Percentiles rank a stretch among this genome's conserved stretches.
Evolutionary conservation across 768 basidiomycete genomes (phyloP).

Genomic region (Lactifluus subvellereus): DNA sequence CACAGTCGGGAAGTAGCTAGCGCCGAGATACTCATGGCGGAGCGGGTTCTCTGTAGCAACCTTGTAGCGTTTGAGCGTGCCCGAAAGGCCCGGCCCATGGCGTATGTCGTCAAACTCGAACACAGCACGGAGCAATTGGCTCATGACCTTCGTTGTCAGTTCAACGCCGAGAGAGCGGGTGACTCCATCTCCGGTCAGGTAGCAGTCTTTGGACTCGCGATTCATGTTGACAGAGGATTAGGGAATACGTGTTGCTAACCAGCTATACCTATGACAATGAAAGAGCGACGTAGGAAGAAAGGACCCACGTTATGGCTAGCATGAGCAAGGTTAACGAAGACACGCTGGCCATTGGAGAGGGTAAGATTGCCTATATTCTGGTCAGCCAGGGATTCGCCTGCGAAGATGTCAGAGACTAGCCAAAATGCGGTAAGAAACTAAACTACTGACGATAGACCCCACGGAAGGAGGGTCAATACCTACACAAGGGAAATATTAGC

Average conservation of each 20-base stretch:
- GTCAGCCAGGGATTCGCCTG: slow-evolving; percentile 46
- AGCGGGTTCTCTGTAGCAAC: slow-evolving; percentile 43
- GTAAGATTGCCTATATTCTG: slow-evolving; percentile 38
- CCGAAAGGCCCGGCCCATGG: slow-evolving; percentile 65
- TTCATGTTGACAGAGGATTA: slow-evolving; percentile 43
- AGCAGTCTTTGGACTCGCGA: slow-evolving; percentile 40
- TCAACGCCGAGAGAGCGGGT: slow-evolving; percentile 46
- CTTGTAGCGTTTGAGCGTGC: slow-evolving; percentile 52
- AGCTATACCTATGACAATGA: slow-evolving; percentile 4
- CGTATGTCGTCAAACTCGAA: slow-evolving; percentile 52
- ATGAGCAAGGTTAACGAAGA: slow-evolving; percentile 57
- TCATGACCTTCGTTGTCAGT: slow-evolving; percentile 54
- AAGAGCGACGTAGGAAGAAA: background rate
- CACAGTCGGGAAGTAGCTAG: slow-evolving; percentile 43
- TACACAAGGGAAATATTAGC: slow-evolving; percentile 28
- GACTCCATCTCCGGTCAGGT: slow-evolving; percentile 44
- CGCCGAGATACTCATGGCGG: slow-evolving; percentile 51
- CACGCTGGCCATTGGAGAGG: slow-evolving; percentile 43
- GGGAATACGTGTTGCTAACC: slow-evolving; percentile 49
- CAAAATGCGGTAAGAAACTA: background rate
- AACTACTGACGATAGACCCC: slow-evolving; percentile 54
- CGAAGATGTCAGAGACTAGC: background rate
- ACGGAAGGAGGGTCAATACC: slow-evolving; percentile 70
- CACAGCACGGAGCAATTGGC: slow-evolving; percentile 58
- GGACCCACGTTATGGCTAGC: slow-evolving; percentile 50